Evolutionary conservation across 768 basidiomycete genomes (phyloP).

Genomic region (Leccinum boreale): DNA sequence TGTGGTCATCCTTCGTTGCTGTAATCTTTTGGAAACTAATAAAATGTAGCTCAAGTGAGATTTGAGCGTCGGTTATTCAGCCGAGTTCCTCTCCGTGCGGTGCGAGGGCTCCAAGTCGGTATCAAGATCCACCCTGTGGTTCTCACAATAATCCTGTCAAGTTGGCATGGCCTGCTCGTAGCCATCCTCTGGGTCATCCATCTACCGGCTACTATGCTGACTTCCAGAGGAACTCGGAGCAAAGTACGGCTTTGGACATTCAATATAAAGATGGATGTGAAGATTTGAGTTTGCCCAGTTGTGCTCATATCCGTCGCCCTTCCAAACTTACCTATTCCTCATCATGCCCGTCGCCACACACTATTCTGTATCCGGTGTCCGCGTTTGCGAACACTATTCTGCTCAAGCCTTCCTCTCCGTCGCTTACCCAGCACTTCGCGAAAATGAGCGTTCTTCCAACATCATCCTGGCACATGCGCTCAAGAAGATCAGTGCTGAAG

Average conservation of each 20-base stretch:
- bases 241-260: not conserved
- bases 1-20: not conserved
- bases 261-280: constrained; percentile 9
- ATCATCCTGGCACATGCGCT: constrained; percentile 52
- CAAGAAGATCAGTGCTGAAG: constrained; percentile 38
- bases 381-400: constrained; percentile 39
- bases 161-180: not conserved
- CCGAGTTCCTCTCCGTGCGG: not conserved
- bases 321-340: not conserved
- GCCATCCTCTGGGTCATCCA: constrained; percentile 11
- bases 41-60: not conserved
- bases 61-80: not conserved
- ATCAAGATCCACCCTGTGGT: constrained; percentile 21
- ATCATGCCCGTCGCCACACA: constrained; percentile 32
- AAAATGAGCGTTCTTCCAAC: constrained; percentile 48
- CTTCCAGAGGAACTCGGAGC: constrained; percentile 23
- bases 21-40: not conserved
- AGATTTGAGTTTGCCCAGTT: not conserved
- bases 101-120: not conserved
- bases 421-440: constrained; percentile 40
- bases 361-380: constrained; percentile 16
- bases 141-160: not conserved
- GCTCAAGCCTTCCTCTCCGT: constrained; percentile 40
- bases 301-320: not conserved
- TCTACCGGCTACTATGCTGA: constrained; percentile 5